Evolutionary conservation across 805 yeast species (phyloP).

Genomic region (Maudiozyma turicensis): DNA sequence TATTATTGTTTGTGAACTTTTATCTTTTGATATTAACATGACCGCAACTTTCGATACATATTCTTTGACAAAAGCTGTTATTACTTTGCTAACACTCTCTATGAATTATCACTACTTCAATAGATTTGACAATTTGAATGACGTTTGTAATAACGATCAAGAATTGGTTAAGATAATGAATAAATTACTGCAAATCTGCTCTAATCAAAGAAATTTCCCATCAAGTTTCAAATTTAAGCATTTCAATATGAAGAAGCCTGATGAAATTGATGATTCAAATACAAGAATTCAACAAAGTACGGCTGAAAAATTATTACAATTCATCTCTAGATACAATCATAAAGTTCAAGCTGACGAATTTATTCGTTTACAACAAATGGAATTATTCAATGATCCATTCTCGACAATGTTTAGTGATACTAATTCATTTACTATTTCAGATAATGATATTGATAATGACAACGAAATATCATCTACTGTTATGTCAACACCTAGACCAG

Average conservation of each 20-base stretch:
- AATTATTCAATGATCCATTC: slow-evolving; percentile 6
- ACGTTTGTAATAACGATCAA: slow-evolving; percentile 19
- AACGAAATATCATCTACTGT: slow-evolving; percentile 1
- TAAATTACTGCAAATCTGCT: slow-evolving; percentile 14
- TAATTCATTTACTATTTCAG: not conserved
- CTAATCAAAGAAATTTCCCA: slow-evolving; percentile 17
- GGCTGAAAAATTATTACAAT: slow-evolving; percentile 9
- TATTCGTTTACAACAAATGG: slow-evolving; percentile 20
- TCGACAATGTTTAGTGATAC: not conserved
- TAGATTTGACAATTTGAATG: slow-evolving; percentile 13
- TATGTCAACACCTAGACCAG: slow-evolving; percentile 2
- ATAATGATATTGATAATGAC: not conserved
- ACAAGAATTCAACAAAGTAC: not conserved
- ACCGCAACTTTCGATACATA: slow-evolving; percentile 41
- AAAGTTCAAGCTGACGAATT: slow-evolving; percentile 18
- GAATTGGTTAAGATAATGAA: slow-evolving; percentile 16
- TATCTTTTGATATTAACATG: slow-evolving; percentile 51
- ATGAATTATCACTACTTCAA: slow-evolving; percentile 29
- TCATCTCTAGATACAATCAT: slow-evolving; percentile 12
- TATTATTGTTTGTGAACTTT: slow-evolving; percentile 54
- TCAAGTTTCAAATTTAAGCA: slow-evolving; percentile 27
- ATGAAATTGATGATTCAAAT: not conserved
- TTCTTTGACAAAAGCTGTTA: slow-evolving; percentile 43
- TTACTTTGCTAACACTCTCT: slow-evolving; percentile 36
- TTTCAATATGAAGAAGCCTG: slow-evolving; percentile 6